Conservation (phyloP, 495 filamentous ascomycete genomes). For the Trichoderma virens region DNA sequence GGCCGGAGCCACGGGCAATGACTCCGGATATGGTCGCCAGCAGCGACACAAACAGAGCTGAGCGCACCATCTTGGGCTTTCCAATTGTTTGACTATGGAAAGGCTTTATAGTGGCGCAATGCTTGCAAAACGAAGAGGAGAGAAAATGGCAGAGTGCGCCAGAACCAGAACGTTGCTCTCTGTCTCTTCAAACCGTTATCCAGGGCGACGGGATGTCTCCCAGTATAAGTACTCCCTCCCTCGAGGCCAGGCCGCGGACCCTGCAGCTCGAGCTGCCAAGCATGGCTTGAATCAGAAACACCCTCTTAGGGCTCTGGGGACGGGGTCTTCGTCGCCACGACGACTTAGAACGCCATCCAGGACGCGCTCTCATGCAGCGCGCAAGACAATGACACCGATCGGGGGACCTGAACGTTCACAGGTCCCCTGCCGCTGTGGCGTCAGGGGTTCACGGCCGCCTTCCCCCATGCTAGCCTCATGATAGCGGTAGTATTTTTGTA, state of each 20-base stretch:
- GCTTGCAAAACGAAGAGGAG: neutral
- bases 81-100: neutral
- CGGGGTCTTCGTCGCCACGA: neutral
- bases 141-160: neutral
- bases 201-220: neutral
- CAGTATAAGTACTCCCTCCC: neutral
- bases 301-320: too few relatives aligned
- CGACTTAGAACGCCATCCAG: neutral
- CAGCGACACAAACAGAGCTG: neutral
- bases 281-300: neutral
- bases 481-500: neutral
- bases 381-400: neutral
- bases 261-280: neutral
- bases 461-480: neutral
- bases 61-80: neutral
- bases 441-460: neutral
- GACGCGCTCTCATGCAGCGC: neutral
- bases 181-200: neutral
- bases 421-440: neutral
- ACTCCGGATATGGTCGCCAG: neutral
- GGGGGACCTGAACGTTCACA: neutral
- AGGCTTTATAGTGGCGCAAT: neutral
- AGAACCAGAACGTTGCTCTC: neutral
- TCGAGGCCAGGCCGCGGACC: neutral
- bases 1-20: neutral